Evolutionary conservation across 768 basidiomycete species (phyloP).

Genomic region (Steccherinum ochraceum): DNA sequence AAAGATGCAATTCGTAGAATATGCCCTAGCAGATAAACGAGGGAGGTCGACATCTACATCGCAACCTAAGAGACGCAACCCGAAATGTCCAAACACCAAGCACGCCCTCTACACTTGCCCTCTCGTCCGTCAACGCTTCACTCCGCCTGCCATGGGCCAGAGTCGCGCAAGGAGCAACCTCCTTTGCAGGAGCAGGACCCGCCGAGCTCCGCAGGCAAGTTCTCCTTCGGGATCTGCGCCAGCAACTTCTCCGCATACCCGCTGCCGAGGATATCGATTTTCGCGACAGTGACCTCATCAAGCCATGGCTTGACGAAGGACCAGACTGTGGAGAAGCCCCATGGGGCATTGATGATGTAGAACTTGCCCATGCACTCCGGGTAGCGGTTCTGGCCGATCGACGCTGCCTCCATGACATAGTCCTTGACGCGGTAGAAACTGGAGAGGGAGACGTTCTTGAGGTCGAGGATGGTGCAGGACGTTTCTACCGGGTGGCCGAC

Average conservation of each 20-base stretch:
- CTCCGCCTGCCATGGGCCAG: slow-evolving; percentile 76
- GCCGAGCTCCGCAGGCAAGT: slow-evolving; percentile 81
- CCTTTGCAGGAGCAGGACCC: slow-evolving; percentile 71
- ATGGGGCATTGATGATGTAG: slow-evolving; percentile 98
- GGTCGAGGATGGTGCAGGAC: slow-evolving; percentile 95
- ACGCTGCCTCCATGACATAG: slow-evolving; percentile 71
- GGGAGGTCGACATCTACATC: neutral
- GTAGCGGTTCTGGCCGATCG: slow-evolving; percentile 86
- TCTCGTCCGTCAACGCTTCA: no score
- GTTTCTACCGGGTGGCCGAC: slow-evolving; percentile 91
- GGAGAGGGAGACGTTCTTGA: slow-evolving; percentile 59
- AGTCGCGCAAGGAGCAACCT: slow-evolving; percentile 85
- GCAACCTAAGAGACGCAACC: neutral
- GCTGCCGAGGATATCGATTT: slow-evolving; percentile 86
- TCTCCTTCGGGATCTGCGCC: slow-evolving; percentile 77
- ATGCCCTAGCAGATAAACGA: neutral
- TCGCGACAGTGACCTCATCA: slow-evolving; percentile 90
- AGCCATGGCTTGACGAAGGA: slow-evolving; percentile 85
- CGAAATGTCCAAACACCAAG: no score
- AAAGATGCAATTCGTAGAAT: neutral
- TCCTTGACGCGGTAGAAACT: slow-evolving; percentile 91
- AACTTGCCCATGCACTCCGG: slow-evolving; percentile 97
- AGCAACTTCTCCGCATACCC: slow-evolving; percentile 71
- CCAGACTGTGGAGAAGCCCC: slow-evolving; percentile 89
- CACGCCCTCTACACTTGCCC: no score